These are phyloP conservation scores for Trypanosoma melophagium DNA, from an alignment of 208 protist genomes.

Conservation along the genomic window DNA sequence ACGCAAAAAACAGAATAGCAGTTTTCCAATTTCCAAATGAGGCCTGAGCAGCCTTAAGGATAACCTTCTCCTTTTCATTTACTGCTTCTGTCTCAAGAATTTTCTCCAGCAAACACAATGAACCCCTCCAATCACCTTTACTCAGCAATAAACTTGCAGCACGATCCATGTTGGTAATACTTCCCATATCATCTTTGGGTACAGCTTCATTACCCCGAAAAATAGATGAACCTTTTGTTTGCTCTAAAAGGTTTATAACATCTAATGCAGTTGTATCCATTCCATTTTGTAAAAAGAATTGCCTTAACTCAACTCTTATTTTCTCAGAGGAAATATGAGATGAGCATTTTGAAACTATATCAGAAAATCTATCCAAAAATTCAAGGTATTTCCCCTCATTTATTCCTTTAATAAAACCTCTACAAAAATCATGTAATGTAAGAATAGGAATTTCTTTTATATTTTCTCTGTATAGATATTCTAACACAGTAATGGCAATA, in stretches of 20 bases:
- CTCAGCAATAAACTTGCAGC: conserved; percentile 22
- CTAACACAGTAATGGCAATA: conserved; percentile 22
- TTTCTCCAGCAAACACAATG: conserved; percentile 30
- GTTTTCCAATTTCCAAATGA: conserved; percentile 35
- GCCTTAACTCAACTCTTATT: conserved; percentile 13
- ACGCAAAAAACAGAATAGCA: conserved; percentile 39
- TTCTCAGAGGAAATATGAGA: conserved; percentile 19
- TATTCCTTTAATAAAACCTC: conserved; percentile 23
- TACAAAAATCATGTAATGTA: conserved; percentile 25
- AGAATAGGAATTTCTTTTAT: conserved; percentile 11
- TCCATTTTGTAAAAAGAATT: conserved; percentile 18
- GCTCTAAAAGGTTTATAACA: conserved; percentile 3
- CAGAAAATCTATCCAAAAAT: conserved; percentile 27
- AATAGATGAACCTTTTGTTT: conserved; percentile 4
- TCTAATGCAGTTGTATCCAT: conserved; percentile 24
- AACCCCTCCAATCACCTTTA: conserved; percentile 33
- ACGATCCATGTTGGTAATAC: conserved; percentile 30
- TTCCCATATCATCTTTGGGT: background rate
- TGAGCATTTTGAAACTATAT: conserved; percentile 19
- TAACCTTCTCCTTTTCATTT: conserved; percentile 31
- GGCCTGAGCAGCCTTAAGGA: conserved; percentile 25
- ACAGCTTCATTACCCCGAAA: conserved; percentile 1
- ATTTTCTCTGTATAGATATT: conserved; percentile 9
- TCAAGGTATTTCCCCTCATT: conserved; percentile 15
- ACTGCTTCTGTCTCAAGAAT: conserved; percentile 20